Evolutionary conservation across 768 basidiomycete species (phyloP).

Genomic region (Rhizopogon sp.): DNA sequence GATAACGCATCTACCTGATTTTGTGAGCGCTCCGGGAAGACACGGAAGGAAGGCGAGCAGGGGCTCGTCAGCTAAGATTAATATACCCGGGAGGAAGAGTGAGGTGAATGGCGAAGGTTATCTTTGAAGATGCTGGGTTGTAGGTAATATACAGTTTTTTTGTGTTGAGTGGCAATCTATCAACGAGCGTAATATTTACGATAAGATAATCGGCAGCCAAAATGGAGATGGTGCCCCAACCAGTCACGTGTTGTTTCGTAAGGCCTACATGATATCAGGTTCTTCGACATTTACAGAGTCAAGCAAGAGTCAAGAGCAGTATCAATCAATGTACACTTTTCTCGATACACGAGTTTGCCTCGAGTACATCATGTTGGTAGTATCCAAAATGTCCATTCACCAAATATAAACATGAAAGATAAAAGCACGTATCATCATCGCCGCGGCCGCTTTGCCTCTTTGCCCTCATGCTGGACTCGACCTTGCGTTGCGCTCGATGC

Average conservation of each 20-base stretch:
- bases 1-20: constrained; percentile 59
- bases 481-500: constrained; percentile 1
- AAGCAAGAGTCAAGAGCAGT: no score
- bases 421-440: no score
- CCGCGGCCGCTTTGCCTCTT: constrained; percentile 16
- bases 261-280: no score
- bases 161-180: neutral
- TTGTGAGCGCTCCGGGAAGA: constrained; percentile 49
- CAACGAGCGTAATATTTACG: neutral
- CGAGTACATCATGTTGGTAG: no score
- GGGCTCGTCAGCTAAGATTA: constrained; percentile 20
- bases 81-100: constrained; percentile 31
- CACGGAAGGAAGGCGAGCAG: constrained; percentile 22
- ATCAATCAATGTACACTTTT: no score
- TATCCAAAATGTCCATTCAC: no score
- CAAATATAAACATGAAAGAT: no score
- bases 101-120: constrained; percentile 45
- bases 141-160: neutral
- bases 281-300: no score
- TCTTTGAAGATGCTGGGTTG: constrained; percentile 41
- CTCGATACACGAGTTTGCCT: no score
- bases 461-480: constrained; percentile 5
- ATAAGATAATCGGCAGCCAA: neutral
- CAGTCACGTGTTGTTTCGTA: no score
- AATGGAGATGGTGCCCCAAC: neutral